Percentiles rank a stretch among this genome's conserved stretches.
These are phyloP conservation scores for Cladosporium halotolerans DNA, from an alignment of 2,329 filamentous ascomycete species.

Conservation along the genomic window DNA sequence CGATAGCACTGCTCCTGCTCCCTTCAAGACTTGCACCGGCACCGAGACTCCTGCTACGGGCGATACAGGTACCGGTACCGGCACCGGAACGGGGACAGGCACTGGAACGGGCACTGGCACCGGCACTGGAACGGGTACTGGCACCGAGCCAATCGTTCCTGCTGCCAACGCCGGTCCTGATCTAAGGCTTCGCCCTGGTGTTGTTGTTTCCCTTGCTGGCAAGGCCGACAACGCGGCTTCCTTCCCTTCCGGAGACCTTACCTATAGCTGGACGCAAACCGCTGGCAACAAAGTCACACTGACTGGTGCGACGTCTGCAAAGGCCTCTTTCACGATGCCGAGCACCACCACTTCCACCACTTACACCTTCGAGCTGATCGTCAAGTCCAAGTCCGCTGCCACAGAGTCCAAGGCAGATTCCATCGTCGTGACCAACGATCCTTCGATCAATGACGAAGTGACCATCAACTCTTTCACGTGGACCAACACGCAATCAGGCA, in stretches of 20 bases:
- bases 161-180: constrained; percentile 21
- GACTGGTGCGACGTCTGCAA: not conserved
- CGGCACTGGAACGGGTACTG: too few relatives aligned
- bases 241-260: constrained; percentile 20
- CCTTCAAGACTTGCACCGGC: constrained; percentile 22
- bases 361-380: constrained; percentile 7
- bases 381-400: constrained; percentile 17
- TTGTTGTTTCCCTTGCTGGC: constrained; percentile 18
- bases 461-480: constrained; percentile 30
- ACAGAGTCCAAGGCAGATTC: constrained; percentile 23
- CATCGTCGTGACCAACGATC: constrained; percentile 27
- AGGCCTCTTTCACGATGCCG: constrained; percentile 2
- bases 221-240: constrained; percentile 24
- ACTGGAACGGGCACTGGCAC: constrained; percentile 17
- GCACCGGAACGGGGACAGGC: constrained; percentile 19
- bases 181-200: constrained; percentile 23
- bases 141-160: constrained; percentile 3
- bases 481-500: constrained; percentile 27
- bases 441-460: constrained; percentile 26
- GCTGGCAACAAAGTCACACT: constrained; percentile 1
- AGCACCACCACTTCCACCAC: not conserved
- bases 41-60: constrained; percentile 13
- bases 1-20: constrained; percentile 22
- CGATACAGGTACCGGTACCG: not conserved
- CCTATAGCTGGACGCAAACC: constrained; percentile 17